Percentiles rank a stretch among this genome's conserved stretches.
phyloP scores from a whole-genome alignment of 257 asterid genomes.

The Handroanthus guayacan region DNA sequence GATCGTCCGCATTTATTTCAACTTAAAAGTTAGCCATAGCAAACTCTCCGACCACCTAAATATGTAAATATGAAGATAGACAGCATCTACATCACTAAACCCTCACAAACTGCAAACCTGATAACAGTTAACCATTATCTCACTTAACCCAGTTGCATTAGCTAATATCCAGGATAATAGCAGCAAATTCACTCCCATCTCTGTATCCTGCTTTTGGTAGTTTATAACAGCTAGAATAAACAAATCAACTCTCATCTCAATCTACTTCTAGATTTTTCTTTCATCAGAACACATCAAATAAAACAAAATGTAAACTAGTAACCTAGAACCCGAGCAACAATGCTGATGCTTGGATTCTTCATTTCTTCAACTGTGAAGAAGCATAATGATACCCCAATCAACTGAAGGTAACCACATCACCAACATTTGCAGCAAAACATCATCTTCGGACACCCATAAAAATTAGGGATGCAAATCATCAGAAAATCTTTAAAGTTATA shows the following conservation, averaged over 20 bases:
- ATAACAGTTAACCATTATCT: conserved; percentile 18
- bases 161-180: conserved; percentile 1
- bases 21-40: conserved; percentile 1
- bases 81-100: conserved; percentile 4
- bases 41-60: conserved; percentile 14
- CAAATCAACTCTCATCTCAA: conserved; percentile 6
- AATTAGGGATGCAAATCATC: background rate
- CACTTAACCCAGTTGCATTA: conserved; percentile 9
- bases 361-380: background rate
- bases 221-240: conserved; percentile 22
- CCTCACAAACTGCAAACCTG: conserved; percentile 19
- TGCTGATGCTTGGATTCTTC: conserved; percentile 7
- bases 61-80: conserved; percentile 22
- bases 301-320: conserved; percentile 13
- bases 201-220: conserved; percentile 7
- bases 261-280: conserved; percentile 1
- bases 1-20: conserved; percentile 9
- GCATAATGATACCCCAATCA: conserved; percentile 15
- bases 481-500: conserved; percentile 11
- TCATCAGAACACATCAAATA: background rate
- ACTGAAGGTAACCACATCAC: conserved; percentile 20
- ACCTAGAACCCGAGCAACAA: background rate
- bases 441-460: conserved; percentile 2
- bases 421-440: conserved; percentile 14
- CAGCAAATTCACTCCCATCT: conserved; percentile 1